Percentiles rank a stretch among this genome's conserved stretches.
Conservation (phyloP, 306 rosid genomes). For the Prunus fruticosa region DNA sequence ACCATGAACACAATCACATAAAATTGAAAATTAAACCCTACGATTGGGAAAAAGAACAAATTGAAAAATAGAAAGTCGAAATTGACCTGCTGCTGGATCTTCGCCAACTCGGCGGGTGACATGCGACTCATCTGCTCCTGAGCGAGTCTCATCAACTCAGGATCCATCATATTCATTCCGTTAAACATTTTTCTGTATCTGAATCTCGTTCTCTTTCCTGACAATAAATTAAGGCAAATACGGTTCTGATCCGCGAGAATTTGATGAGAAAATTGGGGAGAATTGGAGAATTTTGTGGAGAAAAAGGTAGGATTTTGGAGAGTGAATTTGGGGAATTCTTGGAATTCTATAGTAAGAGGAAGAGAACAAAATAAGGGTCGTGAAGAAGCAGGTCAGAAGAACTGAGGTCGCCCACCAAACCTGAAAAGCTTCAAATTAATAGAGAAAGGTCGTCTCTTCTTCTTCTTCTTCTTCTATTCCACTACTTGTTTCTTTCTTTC, state of each 20-base stretch:
- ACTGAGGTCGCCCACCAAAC: conserved; percentile 33
- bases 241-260: neutral
- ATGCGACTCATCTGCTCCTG: conserved; percentile 98
- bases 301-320: neutral
- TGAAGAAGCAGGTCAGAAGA: conserved; percentile 5
- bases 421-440: neutral
- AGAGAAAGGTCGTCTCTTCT: neutral
- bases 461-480: neutral
- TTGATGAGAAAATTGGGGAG: neutral
- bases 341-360: neutral
- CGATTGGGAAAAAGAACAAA: neutral
- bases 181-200: conserved; percentile 29
- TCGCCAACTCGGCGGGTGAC: conserved; percentile 88
- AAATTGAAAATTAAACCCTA: neutral
- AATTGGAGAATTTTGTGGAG: neutral
- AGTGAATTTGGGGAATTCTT: neutral
- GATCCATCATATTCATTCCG: conserved; percentile 93
- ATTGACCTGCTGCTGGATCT: conserved; percentile 83
- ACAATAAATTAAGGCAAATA: neutral
- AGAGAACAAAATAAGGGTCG: conserved; percentile 30
- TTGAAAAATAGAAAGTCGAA: neutral
- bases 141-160: conserved; percentile 79
- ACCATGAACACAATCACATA: neutral
- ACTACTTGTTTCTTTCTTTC: neutral
- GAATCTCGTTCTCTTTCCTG: neutral